Conservation (phyloP, 2,329 filamentous ascomycete species). For the Aureobasidium pullulans region DNA sequence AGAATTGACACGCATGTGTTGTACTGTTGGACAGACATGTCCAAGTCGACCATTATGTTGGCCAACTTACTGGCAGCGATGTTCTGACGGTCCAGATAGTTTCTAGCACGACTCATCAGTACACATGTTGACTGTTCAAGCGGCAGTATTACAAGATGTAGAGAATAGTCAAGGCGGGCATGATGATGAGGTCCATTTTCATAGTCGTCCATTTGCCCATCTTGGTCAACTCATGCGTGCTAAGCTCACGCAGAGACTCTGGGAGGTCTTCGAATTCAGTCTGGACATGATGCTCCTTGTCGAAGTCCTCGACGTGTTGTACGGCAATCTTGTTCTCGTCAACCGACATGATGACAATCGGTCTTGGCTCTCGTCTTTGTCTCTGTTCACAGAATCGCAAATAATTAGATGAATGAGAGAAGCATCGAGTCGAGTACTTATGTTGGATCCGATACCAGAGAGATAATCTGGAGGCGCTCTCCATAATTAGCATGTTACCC, state of each 20-base stretch:
- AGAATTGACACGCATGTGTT: constrained; percentile 38
- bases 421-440: background rate
- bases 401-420: background rate
- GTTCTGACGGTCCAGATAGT: constrained; percentile 55
- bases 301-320: constrained; percentile 3
- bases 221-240: background rate
- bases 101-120: constrained; percentile 25
- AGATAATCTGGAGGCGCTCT: background rate
- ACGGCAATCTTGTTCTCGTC: background rate
- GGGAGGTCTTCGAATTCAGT: background rate
- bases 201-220: constrained; percentile 2
- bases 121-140: background rate
- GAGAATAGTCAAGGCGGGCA: constrained; percentile 1
- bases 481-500: background rate
- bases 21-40: constrained; percentile 34
- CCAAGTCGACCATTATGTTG: constrained; percentile 39
- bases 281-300: background rate
- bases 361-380: background rate
- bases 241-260: background rate
- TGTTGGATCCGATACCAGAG: background rate
- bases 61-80: constrained; percentile 59
- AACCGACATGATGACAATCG: background rate
- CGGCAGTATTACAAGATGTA: background rate
- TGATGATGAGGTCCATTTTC: constrained; percentile 2
- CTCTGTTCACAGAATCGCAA: too few relatives aligned